phyloP scores from a whole-genome alignment of 2,329 filamentous ascomycete genomes.

The Metarhizium anisopliae region DNA sequence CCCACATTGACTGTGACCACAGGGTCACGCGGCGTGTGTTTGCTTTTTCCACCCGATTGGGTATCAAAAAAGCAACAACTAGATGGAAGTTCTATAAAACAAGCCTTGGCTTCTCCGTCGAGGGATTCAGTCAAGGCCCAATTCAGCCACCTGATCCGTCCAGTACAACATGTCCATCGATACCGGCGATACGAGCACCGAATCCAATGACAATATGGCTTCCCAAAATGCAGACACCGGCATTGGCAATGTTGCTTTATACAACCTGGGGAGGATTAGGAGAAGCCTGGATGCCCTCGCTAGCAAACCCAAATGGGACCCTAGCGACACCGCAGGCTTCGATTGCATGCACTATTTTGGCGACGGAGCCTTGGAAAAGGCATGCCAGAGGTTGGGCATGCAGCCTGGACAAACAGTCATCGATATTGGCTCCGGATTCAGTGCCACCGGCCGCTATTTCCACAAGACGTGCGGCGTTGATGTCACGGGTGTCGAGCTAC shows the following conservation, averaged over 20 bases:
- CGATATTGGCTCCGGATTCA: not conserved
- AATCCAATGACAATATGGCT: not conserved
- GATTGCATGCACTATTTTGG: not conserved
- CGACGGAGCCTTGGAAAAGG: not conserved
- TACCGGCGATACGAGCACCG: too few species aligned
- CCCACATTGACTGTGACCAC: too few species aligned
- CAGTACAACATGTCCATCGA: too few species aligned
- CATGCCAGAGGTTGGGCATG: not conserved
- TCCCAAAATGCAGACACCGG: not conserved
- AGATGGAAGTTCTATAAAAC: too few species aligned
- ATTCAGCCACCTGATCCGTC: too few species aligned
- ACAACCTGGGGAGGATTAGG: not conserved
- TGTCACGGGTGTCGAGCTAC: not conserved
- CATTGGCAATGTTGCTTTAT: not conserved
- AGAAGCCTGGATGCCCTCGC: not conserved
- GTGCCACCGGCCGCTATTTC: not conserved
- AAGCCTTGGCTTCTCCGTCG: too few species aligned
- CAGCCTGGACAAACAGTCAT: not conserved
- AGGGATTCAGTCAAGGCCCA: too few species aligned
- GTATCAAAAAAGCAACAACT: too few species aligned
- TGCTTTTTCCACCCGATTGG: too few species aligned
- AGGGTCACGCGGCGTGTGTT: too few species aligned
- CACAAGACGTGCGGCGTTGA: not conserved
- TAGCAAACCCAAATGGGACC: not conserved
- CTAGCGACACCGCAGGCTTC: not conserved